Evolutionary conservation across 2,329 filamentous ascomycete species (phyloP).

Genomic region (Cucurbitaria berberidis): DNA sequence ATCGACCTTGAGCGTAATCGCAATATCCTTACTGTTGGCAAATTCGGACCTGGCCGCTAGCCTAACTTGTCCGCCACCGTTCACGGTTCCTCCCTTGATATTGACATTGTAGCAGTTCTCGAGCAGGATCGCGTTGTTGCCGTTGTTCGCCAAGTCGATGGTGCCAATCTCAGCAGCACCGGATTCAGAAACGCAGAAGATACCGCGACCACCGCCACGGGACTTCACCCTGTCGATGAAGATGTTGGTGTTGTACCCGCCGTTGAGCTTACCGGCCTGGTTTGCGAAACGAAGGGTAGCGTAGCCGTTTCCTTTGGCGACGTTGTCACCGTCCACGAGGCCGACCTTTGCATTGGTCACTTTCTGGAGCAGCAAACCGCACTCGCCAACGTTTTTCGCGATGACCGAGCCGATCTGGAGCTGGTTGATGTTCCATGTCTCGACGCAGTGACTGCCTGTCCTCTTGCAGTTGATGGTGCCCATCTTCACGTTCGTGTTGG

Average conservation of each 20-base stretch:
- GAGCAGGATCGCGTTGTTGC: slow-evolving; percentile 63
- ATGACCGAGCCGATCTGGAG: slow-evolving; percentile 60
- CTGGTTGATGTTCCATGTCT: slow-evolving; percentile 66
- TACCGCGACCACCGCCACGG: slow-evolving; percentile 62
- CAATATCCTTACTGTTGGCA: slow-evolving; percentile 60
- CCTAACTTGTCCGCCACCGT: slow-evolving; percentile 63
- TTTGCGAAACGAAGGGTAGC: slow-evolving; percentile 65
- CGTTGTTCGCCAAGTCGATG: slow-evolving; percentile 60
- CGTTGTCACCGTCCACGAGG: slow-evolving; percentile 63
- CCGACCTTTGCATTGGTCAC: slow-evolving; percentile 61
- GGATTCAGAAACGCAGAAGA: slow-evolving; percentile 65
- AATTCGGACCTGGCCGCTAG: slow-evolving; percentile 62
- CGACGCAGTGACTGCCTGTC: slow-evolving; percentile 62
- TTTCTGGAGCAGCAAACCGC: slow-evolving; percentile 62
- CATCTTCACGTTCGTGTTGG: slow-evolving; percentile 62
- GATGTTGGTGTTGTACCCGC: slow-evolving; percentile 60
- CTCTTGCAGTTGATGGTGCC: slow-evolving; percentile 60
- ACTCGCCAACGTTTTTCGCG: slow-evolving; percentile 62
- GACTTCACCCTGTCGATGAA: slow-evolving; percentile 61
- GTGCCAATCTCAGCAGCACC: slow-evolving; percentile 59
- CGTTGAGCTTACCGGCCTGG: slow-evolving; percentile 59
- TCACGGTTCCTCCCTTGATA: slow-evolving; percentile 59
- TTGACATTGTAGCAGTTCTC: slow-evolving; percentile 66
- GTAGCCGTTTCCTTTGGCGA: slow-evolving; percentile 60
- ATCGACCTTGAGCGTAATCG: slow-evolving; percentile 58